Base-by-base conservation (phyloP, 2,329 filamentous ascomycete species). In the Penicillium paneum region DNA sequence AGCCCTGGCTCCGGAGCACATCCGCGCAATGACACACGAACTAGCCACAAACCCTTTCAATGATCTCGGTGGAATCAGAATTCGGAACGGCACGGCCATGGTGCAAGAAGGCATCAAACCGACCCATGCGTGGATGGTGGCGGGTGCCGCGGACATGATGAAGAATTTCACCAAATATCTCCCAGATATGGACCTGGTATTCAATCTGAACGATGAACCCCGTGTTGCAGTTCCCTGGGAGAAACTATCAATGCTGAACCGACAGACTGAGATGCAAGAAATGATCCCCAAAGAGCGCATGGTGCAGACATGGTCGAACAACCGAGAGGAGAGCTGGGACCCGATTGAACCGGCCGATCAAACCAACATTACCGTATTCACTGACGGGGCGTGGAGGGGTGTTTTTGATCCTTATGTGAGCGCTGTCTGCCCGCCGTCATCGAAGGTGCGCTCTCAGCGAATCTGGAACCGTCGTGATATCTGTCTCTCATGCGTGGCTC, bases 381-480 rank as follows among this genome's bases (percentile, higher is more conserved):
- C 66, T 1, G 74, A 78, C 34, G 65, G 65, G 47, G 71, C 76
- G 4, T 76, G 74, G 58, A 63, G 66, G 28, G 71, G 71, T 32
- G 70, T 74, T 10, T 79, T 76, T 36, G 69, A 73, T 48, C 64
- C 64, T 13, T 74, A 74, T 46, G 72, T 71, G 73, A 78, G 77
- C 67, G 62, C 78, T 3, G 79, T 83, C 13, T 94, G 90, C 63
- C 80, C 85, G 0, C 79, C 83, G 2, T 77, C 78, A 0, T 89
- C 89, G 1, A 79, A 77, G 12, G 81, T 82, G 3, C 81, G 85
- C 26, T 80, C 76, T 13, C 78, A 79, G 8, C 78, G 82, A 12
- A 77, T 83, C 55, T 89, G 85, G 84, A 81, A 89, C 59, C 79
- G 82, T 24, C 79, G 80, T 51, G 78, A 81, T 34, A 79, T 90